Conservation (phyloP, 2,329 filamentous ascomycete species). For the Neophaeococcomyces aloes region DNA sequence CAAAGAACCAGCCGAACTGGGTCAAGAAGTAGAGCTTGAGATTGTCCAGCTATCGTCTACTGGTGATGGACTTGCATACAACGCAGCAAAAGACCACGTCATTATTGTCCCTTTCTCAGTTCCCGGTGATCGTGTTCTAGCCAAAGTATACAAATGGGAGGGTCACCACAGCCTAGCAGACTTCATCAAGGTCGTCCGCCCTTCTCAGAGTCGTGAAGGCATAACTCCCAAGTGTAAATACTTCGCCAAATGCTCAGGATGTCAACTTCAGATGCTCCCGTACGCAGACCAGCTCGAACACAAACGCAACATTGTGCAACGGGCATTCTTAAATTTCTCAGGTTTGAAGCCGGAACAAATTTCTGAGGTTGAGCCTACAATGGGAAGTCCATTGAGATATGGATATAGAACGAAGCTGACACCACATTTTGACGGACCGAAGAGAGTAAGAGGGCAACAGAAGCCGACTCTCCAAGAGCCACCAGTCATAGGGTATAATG, state of each 20-base stretch:
- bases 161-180: constrained; percentile 68
- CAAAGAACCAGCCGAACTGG: constrained; percentile 26
- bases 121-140: constrained; percentile 69
- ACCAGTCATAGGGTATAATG: constrained; percentile 81
- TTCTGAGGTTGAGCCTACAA: constrained; percentile 69
- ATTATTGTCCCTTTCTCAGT: constrained; percentile 76
- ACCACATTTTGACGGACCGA: constrained; percentile 82
- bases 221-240: constrained; percentile 70
- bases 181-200: constrained; percentile 64
- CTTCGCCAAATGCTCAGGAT: constrained; percentile 78
- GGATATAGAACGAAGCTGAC: constrained; percentile 95
- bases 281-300: constrained; percentile 75
- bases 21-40: constrained; percentile 71
- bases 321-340: constrained; percentile 86
- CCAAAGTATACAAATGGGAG: constrained; percentile 61
- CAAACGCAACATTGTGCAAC: constrained; percentile 79
- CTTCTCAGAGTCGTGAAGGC: constrained; percentile 68
- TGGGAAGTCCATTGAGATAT: constrained; percentile 82
- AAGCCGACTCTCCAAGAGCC: constrained; percentile 47
- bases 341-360: constrained; percentile 64
- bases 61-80: constrained; percentile 75
- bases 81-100: constrained; percentile 43
- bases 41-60: constrained; percentile 77
- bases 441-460: constrained; percentile 39
- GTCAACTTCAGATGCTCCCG: constrained; percentile 94